A percentile compares a stretch with the other conserved stretches of the same genome.
Evolutionary conservation across 2,329 filamentous ascomycete species (phyloP).

Genomic region (Cladosporium phlei): DNA sequence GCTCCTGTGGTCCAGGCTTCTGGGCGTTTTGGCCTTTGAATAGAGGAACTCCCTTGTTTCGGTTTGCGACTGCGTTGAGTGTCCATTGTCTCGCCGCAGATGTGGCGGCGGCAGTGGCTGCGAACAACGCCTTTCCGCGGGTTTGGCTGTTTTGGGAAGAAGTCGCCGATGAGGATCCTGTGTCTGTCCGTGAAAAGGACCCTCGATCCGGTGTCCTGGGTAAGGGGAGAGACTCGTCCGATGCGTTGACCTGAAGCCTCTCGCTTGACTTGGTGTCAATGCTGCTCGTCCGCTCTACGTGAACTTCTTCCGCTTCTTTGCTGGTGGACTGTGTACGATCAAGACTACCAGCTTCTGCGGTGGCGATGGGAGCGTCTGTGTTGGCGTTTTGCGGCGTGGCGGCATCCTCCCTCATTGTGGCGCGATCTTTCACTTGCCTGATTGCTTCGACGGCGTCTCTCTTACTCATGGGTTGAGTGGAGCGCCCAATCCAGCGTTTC

Average conservation of each 20-base stretch:
- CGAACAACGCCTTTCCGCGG: constrained; percentile 26
- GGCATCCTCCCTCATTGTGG: neutral
- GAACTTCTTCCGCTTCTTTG: neutral
- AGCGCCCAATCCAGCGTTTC: constrained; percentile 13
- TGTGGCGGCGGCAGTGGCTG: constrained; percentile 30
- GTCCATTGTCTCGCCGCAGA: constrained; percentile 29
- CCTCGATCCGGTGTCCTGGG: constrained; percentile 4
- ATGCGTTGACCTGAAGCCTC: neutral
- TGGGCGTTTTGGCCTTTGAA: constrained; percentile 2
- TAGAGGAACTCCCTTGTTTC: constrained; percentile 12
- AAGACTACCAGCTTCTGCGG: neutral
- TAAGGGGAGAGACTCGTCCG: constrained; percentile 2
- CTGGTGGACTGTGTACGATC: neutral
- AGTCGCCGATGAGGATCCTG: constrained; percentile 3
- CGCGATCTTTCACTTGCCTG: constrained; percentile 23
- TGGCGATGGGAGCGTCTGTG: neutral
- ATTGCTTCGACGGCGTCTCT: constrained; percentile 28
- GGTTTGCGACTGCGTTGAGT: constrained; percentile 27
- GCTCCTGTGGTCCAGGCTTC: constrained; percentile 46
- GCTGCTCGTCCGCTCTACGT: constrained; percentile 2
- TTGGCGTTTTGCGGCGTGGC: neutral
- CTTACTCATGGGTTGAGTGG: neutral
- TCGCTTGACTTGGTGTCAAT: neutral
- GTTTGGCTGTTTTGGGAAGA: constrained; percentile 5
- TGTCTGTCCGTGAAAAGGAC: constrained; percentile 7